phyloP scores from a whole-genome alignment of 2,329 filamentous ascomycete genomes.

The Xylaria sp. region DNA sequence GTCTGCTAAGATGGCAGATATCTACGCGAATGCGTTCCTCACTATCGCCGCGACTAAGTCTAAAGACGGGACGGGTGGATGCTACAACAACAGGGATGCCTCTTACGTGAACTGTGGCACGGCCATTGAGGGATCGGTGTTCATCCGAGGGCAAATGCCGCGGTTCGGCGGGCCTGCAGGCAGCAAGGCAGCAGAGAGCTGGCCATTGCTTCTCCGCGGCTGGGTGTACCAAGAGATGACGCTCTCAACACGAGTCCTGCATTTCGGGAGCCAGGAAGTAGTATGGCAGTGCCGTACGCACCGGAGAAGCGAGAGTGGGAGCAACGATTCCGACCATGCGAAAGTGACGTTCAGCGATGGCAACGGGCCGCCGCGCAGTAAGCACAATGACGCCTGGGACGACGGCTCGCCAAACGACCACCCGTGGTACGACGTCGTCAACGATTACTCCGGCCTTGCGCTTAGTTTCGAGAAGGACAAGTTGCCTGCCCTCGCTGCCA shows the following conservation, averaged over 20 bases:
- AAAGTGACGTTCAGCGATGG: conserved; percentile 3
- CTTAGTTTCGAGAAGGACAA: conserved; percentile 25
- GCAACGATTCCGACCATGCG: conserved; percentile 17
- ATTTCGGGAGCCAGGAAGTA: conserved; percentile 30
- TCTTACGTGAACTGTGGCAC: background rate
- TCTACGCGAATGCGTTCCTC: conserved; percentile 15
- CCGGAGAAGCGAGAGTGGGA: conserved; percentile 21
- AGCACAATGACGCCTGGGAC: background rate
- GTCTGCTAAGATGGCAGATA: conserved; percentile 17
- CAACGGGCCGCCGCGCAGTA: background rate
- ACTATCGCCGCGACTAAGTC: conserved; percentile 21
- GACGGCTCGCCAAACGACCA: conserved; percentile 10
- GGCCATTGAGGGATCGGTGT: background rate
- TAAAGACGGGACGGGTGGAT: conserved; percentile 16
- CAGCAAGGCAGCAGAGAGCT: background rate
- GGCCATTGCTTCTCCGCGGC: conserved; percentile 27
- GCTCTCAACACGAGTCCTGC: conserved; percentile 29
- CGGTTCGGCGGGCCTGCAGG: background rate
- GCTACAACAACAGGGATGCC: conserved; percentile 8
- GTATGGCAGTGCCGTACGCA: conserved; percentile 29
- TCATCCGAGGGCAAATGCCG: conserved; percentile 10
- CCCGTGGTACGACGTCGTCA: conserved; percentile 14
- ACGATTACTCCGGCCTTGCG: conserved; percentile 18
- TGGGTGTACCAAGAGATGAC: conserved; percentile 36
- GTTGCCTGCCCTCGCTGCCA: conserved; percentile 22